Evolutionary conservation across 768 basidiomycete genomes (phyloP).

Genomic region (Pisolithus albus): DNA sequence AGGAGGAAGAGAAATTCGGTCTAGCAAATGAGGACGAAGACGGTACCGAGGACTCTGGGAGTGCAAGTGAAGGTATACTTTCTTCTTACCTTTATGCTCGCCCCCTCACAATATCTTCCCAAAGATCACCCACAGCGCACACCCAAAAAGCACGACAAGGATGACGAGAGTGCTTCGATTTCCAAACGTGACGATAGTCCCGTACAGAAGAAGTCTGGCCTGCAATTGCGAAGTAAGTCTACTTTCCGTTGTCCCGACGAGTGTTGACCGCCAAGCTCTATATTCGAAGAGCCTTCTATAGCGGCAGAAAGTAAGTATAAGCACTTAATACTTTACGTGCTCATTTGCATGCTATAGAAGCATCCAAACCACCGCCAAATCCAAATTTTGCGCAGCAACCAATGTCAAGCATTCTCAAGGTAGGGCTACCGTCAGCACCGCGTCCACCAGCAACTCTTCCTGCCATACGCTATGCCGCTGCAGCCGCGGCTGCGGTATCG

Average conservation of each 20-base stretch:
- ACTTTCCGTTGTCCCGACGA: slow-evolving; percentile 1
- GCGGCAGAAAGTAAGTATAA: slow-evolving; percentile 47
- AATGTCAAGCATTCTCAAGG: slow-evolving; percentile 69
- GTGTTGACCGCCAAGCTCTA: slow-evolving; percentile 9
- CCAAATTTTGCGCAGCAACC: slow-evolving; percentile 79
- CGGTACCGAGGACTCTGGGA: slow-evolving; percentile 65
- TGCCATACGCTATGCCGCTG: slow-evolving; percentile 87
- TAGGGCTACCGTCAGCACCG: slow-evolving; percentile 53
- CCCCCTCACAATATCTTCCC: not conserved
- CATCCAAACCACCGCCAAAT: slow-evolving; percentile 66
- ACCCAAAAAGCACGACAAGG: slow-evolving; percentile 62
- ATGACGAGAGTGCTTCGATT: slow-evolving; percentile 70
- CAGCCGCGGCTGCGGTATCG: slow-evolving; percentile 53
- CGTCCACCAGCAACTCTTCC: slow-evolving; percentile 53
- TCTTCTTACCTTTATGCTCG: not conserved
- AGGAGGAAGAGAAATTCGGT: slow-evolving; percentile 93
- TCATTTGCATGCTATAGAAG: slow-evolving; percentile 5
- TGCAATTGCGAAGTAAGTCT: slow-evolving; percentile 68
- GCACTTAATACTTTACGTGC: not conserved
- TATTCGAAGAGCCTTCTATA: slow-evolving; percentile 54
- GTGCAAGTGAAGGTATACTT: slow-evolving; percentile 60
- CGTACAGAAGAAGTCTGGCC: slow-evolving; percentile 66
- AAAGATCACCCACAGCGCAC: slow-evolving; percentile 61
- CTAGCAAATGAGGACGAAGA: slow-evolving; percentile 67
- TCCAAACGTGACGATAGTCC: slow-evolving; percentile 75